Base-by-base conservation (phyloP, 306 rosid species). In the Sphenostylis stenocarpa region DNA sequence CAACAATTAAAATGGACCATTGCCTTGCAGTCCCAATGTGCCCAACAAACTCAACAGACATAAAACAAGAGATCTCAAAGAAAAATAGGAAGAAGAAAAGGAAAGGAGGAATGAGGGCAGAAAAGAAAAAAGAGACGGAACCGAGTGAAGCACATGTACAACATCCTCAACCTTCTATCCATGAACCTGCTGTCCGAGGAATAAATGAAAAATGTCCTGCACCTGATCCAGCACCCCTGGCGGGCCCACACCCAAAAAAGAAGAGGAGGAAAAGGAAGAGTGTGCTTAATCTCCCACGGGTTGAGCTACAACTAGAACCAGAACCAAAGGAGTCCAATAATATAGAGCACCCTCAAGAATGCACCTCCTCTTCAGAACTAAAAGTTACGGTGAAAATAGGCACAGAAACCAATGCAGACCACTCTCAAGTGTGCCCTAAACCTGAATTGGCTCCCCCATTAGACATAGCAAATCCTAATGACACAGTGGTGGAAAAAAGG, bases 221-320 rank as follows among this genome's bases (percentile, higher is more conserved):
- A 28, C 81, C 82, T 13, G 88, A 85, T 45, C 85, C 86, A 43
- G 80, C 81, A n/a, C 64, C 88, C 10, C 79, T 86, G 0, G 81
- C 80, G 75, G 86, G 76, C 75, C 82, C 87, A 6, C 70, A 29
- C 56, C 61, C 64, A 78, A 82, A 53, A 83, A 90, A 61, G 83
- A 84, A 61, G 66, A 11, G 4, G 52, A 10, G 17, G 70, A 73
- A 74, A 38, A 73, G 9, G 56, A 85, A 84, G 71, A 44, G 45
- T 49, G 67, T 23, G 4, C 68, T 86, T 73, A 82, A 76, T 65
- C 51, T 39, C 34, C 82, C 71, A 38, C 86, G 31, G 53, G 36
- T 43, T 3, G 65, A 58, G 13, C 39, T 23, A 12, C 39, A 26
- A 58, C 19, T 9, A 43, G 79, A 82, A 16, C 33, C 79, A 5